Evolutionary conservation across 192 early-diverging fungal species (phyloP).

Genomic region (Coemansia sp.): DNA sequence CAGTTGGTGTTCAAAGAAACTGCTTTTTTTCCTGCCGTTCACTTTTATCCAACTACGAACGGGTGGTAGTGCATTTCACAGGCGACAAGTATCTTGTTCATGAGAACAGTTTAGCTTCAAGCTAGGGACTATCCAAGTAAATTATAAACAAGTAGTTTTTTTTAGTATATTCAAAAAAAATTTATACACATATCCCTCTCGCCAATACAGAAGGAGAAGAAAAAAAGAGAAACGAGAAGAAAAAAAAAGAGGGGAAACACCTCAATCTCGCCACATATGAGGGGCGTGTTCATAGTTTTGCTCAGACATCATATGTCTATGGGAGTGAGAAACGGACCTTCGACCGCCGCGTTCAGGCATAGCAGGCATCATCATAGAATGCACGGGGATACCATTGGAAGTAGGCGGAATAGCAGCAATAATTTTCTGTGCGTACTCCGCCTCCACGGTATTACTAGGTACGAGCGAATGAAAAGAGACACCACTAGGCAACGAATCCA

Average conservation of each 20-base stretch:
- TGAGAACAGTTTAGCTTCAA: background rate
- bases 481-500: conserved; percentile 45
- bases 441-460: conserved; percentile 14
- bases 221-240: background rate
- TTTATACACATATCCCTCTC: background rate
- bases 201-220: background rate
- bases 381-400: conserved; percentile 34
- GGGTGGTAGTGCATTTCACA: background rate
- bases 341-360: background rate
- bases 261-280: background rate
- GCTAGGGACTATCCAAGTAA: background rate
- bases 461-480: conserved; percentile 33
- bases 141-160: background rate
- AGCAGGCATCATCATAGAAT: background rate
- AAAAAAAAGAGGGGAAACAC: background rate
- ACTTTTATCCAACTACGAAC: background rate
- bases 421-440: conserved; percentile 38
- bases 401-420: conserved; percentile 47
- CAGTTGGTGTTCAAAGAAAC: background rate
- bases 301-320: background rate
- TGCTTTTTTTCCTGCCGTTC: background rate
- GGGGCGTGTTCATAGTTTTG: background rate
- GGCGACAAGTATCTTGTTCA: background rate
- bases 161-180: background rate
- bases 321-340: background rate